Evolutionary conservation across 2,329 filamentous ascomycete species (phyloP).

Genomic region (Metarhizium sp.): DNA sequence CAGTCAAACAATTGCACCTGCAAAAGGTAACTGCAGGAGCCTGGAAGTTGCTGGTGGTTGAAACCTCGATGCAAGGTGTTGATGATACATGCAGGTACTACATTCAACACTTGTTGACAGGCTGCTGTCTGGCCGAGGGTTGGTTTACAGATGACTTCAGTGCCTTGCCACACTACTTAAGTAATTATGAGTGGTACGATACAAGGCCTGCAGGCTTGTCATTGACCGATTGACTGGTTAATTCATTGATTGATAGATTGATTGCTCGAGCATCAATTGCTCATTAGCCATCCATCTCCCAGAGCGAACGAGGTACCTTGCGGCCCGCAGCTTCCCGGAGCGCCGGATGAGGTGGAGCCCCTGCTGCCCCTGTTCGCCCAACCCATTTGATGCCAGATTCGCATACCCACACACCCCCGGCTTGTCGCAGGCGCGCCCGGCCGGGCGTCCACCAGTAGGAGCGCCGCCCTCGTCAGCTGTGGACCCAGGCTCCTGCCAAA

Average conservation of each 20-base stretch:
- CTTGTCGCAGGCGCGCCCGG: background rate
- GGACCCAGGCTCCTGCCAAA: slow-evolving; percentile 1
- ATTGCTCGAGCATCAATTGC: background rate
- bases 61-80: background rate
- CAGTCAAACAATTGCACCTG: too few relatives aligned
- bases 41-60: too few relatives aligned
- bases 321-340: background rate
- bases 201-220: background rate
- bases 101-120: background rate
- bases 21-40: too few relatives aligned
- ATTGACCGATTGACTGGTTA: background rate
- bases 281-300: background rate
- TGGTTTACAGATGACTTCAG: background rate
- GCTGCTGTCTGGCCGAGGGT: background rate
- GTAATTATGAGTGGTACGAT: background rate
- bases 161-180: background rate
- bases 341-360: background rate
- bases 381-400: slow-evolving; percentile 5
- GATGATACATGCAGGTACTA: background rate
- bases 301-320: too few relatives aligned
- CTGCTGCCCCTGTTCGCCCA: background rate
- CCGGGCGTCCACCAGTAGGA: slow-evolving; percentile 2
- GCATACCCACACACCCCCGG: background rate
- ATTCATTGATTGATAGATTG: background rate
- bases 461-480: background rate